A percentile compares a stretch with the other conserved stretches of the same genome.
Evolutionary conservation across 768 basidiomycete species (phyloP).

Genomic region (Mycena alexandri): DNA sequence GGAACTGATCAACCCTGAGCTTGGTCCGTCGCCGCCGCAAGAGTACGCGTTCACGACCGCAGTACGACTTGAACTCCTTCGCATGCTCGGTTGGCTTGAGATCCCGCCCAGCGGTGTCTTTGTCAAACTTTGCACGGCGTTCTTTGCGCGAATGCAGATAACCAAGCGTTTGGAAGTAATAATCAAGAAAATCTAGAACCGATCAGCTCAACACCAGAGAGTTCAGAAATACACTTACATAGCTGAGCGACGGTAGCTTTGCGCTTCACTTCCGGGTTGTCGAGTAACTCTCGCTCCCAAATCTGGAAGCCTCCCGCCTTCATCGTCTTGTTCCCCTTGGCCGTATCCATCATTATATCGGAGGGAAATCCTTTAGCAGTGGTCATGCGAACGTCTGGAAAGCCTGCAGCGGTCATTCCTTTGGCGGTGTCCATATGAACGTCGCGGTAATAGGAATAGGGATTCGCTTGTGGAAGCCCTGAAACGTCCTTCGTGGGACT

Average conservation of each 20-base stretch:
- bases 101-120: conserved; percentile 80
- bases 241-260: conserved; percentile 98
- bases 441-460: conserved; percentile 58
- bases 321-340: conserved; percentile 65
- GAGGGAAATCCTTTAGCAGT: conserved; percentile 69
- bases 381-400: conserved; percentile 54
- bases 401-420: conserved; percentile 71
- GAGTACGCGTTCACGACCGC: conserved; percentile 92
- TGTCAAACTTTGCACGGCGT: conserved; percentile 84
- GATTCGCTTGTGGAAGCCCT: conserved; percentile 42
- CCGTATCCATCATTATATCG: conserved; percentile 81
- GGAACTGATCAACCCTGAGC: conserved; percentile 93
- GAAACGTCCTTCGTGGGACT: conserved; percentile 44
- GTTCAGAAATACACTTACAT: conserved; percentile 66
- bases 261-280: conserved; percentile 89
- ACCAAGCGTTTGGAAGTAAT: conserved; percentile 96
- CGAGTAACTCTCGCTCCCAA: conserved; percentile 90
- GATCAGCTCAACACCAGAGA: conserved; percentile 19
- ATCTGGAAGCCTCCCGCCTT: conserved; percentile 70
- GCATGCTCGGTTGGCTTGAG: conserved; percentile 67
- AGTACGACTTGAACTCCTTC: conserved; percentile 93
- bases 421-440: conserved; percentile 79
- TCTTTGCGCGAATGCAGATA: conserved; percentile 91
- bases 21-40: conserved; percentile 95
- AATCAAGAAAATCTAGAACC: conserved; percentile 90